Evolutionary conservation across 1,139 yeast genomes (phyloP), one percentile per base, ranked within the genome.

Genomic region (Suhomyces kunorum): DNA sequence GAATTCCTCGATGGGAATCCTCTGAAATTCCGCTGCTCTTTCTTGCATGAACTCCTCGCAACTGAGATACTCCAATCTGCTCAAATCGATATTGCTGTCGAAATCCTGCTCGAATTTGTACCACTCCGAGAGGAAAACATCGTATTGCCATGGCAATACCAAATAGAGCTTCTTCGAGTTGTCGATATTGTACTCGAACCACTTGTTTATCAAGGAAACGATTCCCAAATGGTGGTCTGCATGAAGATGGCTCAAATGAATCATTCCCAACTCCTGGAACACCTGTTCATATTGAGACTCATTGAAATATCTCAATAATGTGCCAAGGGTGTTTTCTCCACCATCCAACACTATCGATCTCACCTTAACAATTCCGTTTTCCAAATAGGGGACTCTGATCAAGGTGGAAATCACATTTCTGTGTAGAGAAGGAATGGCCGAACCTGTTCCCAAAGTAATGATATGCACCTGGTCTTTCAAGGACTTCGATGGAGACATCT

Each of bases 141-240:
- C 68, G 50, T 80, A 86, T 49, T 82, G 87, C 81, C 86, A 81
- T 1, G 98, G 98, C 0, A 81, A 74, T 1, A 89, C 69, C 31
- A 92, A 61, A 50, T 75, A 78, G n/a, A 72, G 48, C 73, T 60
- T 47, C 45, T 64, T 54, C 3, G 49, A 37, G n/a, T 63, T 55
- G n/a, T 59, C 49, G n/a, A 40, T 44, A 18, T 57, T 55, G 30
- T 55, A 48, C 40, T 68, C 61, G 43, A 77, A 71, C 96, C 97
- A 88, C 49, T 79, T 79, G 29, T 73, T 72, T 23, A 92, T 71
- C 8, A 92, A 62, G 3, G 90, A 76, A 6, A 85, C 64, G 4
- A 87, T 72, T 1, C 99, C 99, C 34, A 92, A 65, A 59, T 92
- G 98, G 59, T 94, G 99, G 58, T 94, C 99, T 0, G 98, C 98